phyloP scores from a whole-genome alignment of 2,329 filamentous ascomycete species.

The Penicillium sp. region DNA sequence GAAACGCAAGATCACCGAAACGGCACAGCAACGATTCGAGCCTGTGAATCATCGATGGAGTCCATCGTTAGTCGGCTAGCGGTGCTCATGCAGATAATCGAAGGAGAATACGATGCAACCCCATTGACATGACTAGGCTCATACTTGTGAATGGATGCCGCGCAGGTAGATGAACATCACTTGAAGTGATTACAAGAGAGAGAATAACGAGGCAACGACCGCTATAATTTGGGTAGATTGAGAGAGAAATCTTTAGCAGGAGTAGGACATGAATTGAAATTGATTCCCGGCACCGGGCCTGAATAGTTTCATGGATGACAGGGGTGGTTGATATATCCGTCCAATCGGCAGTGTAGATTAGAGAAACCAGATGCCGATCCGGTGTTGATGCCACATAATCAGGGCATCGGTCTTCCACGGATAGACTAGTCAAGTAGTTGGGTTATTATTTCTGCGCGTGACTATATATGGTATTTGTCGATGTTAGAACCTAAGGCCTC shows the following conservation, averaged over 20 bases:
- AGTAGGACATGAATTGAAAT: too few relatives aligned
- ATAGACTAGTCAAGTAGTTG: too few relatives aligned
- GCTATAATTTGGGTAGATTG: not conserved
- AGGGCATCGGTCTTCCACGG: too few relatives aligned
- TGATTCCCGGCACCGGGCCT: too few relatives aligned
- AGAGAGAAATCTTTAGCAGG: not conserved
- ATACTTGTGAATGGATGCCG: not conserved
- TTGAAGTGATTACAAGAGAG: not conserved
- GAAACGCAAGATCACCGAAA: slow-evolving; percentile 15
- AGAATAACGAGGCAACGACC: slow-evolving; percentile 13
- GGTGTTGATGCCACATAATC: too few relatives aligned
- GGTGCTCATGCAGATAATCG: slow-evolving; percentile 24
- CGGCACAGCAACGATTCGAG: slow-evolving; percentile 8
- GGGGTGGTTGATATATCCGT: too few relatives aligned
- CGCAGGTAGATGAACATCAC: not conserved
- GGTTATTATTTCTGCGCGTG: too few relatives aligned
- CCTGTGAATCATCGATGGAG: slow-evolving; percentile 23
- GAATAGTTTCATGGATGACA: too few relatives aligned
- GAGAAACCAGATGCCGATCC: too few relatives aligned
- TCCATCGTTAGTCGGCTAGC: slow-evolving; percentile 20
- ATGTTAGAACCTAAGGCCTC: too few relatives aligned
- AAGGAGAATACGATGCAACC: slow-evolving; percentile 7
- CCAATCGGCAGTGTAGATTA: too few relatives aligned
- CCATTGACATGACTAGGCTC: not conserved
- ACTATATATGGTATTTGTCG: too few relatives aligned